Evolutionary conservation across 805 yeast genomes (phyloP).

Genomic region (Teunomyces funiuensis): DNA sequence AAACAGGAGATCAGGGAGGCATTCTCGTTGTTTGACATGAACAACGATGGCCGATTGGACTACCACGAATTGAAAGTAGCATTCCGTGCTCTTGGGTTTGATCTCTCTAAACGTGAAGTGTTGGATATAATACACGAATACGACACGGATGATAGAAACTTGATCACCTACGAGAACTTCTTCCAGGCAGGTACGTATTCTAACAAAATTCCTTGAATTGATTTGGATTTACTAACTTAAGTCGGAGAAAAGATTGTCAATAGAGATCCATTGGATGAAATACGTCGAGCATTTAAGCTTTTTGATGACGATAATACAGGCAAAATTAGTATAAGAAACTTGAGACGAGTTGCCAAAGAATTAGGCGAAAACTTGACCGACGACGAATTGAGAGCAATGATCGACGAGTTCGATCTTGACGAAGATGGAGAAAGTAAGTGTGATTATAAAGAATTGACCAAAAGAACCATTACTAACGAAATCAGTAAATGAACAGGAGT

Average conservation of each 20-base stretch:
- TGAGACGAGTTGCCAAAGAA: conserved; percentile 88
- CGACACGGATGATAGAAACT: conserved; percentile 69
- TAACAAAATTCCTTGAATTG: neutral
- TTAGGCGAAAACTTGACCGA: conserved; percentile 90
- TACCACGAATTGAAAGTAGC: conserved; percentile 95
- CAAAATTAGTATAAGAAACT: conserved; percentile 72
- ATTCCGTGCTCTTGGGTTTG: conserved; percentile 90
- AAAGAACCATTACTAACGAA: conserved; percentile 27
- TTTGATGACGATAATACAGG: conserved; percentile 91
- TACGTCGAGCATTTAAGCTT: conserved; percentile 81
- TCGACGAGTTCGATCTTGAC: conserved; percentile 93
- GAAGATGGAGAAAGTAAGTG: conserved; percentile 85
- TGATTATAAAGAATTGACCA: neutral
- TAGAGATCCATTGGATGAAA: conserved; percentile 92
- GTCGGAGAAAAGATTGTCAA: conserved; percentile 81
- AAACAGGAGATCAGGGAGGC: conserved; percentile 92
- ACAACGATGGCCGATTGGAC: conserved; percentile 84
- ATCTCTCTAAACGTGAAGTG: conserved; percentile 71
- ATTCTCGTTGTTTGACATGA: conserved; percentile 86
- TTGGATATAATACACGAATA: conserved; percentile 76
- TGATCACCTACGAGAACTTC: conserved; percentile 80
- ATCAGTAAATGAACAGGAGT: conserved; percentile 78
- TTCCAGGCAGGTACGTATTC: conserved; percentile 60
- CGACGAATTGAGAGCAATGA: conserved; percentile 94
- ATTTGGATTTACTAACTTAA: conserved; percentile 23